These are phyloP conservation scores for Magnaporthiopsis rhizophila DNA, from an alignment of 2,329 filamentous ascomycete species.

Conservation along the genomic window DNA sequence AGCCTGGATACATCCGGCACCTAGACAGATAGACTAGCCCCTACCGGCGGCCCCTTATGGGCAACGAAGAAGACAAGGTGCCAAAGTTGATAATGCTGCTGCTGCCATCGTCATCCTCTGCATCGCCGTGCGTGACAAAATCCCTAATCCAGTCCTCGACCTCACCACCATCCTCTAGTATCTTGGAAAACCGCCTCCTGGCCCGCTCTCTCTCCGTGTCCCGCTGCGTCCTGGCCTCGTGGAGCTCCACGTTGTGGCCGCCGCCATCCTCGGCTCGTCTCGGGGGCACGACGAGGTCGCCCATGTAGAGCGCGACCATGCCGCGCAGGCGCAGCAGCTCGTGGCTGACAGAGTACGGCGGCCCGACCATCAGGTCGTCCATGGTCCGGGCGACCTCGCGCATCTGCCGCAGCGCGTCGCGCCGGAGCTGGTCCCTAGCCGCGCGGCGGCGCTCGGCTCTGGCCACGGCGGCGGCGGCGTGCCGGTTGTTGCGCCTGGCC, in stretches of 20 bases:
- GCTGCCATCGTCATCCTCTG: constrained; percentile 10
- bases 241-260: constrained; percentile 12
- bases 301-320: constrained; percentile 68
- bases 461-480: constrained; percentile 4
- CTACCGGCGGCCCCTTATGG: constrained; percentile 13
- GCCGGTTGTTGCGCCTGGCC: not conserved
- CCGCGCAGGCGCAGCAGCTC: constrained; percentile 64
- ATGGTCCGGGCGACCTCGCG: constrained; percentile 58
- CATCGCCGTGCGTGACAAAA: constrained; percentile 21
- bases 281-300: constrained; percentile 51
- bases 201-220: constrained; percentile 29
- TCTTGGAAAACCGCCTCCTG: constrained; percentile 27
- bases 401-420: constrained; percentile 49
- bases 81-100: constrained; percentile 17
- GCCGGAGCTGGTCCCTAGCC: constrained; percentile 32
- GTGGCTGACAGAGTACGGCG: constrained; percentile 61
- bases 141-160: constrained; percentile 23
- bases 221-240: constrained; percentile 22
- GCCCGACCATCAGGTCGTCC: constrained; percentile 59
- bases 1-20: too few species aligned
- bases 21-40: not conserved
- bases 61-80: constrained; percentile 25
- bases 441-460: constrained; percentile 17
- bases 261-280: not conserved
- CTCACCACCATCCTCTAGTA: constrained; percentile 22